Base-by-base conservation (phyloP, 495 filamentous ascomycete species). In the Aspergillus diversus region DNA sequence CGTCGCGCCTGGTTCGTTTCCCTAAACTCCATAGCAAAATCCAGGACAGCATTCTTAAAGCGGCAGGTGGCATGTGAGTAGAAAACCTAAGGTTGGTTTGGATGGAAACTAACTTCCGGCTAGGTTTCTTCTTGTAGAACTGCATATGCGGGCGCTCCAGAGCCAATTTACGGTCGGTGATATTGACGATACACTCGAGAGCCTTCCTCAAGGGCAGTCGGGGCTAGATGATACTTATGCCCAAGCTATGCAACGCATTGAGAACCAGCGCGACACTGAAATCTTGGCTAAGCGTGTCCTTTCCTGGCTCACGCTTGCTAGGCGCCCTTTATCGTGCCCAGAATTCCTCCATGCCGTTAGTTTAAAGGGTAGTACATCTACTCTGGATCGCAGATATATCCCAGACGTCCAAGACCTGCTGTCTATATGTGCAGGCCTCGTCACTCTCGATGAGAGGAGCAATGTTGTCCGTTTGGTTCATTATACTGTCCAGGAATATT, bases 201-300 rank as follows among this genome's bases (percentile, higher is more conserved):
- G 39, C 39, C 39, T 43, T 5, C 39, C 39, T 5, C 39, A 43
- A 3, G 39, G 39, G 12, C 39, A 43, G 6, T n/a, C 11, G 39
- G 39, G 39, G 4, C n/a, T 43, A 7, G 39, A 9, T 8, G 39
- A 43, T 43, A 43, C 39, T 43, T 43, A 43, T 43, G 39, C 11
- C n/a, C 39, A 43, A 43, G 39, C 39, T n/a, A 43, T 43, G 39
- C 11, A 43, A 43, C 39, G 39, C 39, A 43, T 43, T 43, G 39
- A 43, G 39, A 43, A 43, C n/a, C 11, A 43, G n/a, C 39, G 39
- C 39, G 39, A 43, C 7, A 43, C 39, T 5, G 39, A 43, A 43
- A 43, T 4, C 39, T 7, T 43, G 11, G 39, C 39, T 43, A 43
- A 43, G 7, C 39, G 39, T 43, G 39, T 43, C n/a, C 7, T 43